These are phyloP conservation scores for Rhodotorula diobovata DNA, from an alignment of 768 basidiomycete genomes.

Conservation along the genomic window DNA sequence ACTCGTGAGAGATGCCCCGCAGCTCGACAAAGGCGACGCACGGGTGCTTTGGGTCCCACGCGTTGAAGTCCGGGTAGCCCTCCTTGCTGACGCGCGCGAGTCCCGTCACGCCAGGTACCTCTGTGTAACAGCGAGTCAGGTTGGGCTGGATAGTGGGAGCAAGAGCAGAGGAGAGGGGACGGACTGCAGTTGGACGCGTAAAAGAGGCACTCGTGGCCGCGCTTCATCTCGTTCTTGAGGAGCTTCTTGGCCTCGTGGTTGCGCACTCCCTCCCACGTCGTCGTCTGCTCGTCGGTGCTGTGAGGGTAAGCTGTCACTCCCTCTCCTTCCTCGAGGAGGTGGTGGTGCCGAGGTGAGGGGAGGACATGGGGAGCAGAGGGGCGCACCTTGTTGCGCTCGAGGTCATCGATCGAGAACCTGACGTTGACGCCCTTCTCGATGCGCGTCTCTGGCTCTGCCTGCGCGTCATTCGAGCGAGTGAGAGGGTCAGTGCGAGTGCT, in stretches of 20 bases:
- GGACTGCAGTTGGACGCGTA: constrained; percentile 78
- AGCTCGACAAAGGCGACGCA: neutral
- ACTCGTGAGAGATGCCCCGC: too few relatives aligned
- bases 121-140: neutral
- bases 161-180: neutral
- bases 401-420: constrained; percentile 85
- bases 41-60: constrained; percentile 45
- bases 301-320: neutral
- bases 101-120: constrained; percentile 63
- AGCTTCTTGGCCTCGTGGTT: constrained; percentile 40
- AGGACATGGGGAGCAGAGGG: too few relatives aligned
- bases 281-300: neutral
- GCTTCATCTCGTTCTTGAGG: constrained; percentile 35
- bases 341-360: neutral
- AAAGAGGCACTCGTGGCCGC: constrained; percentile 46
- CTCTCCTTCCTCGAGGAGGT: neutral
- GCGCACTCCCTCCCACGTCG: constrained; percentile 34
- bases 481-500: neutral
- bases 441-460: constrained; percentile 53
- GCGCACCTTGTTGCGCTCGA: constrained; percentile 55
- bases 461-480: neutral
- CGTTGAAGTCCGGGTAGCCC: constrained; percentile 80
- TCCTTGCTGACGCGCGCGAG: constrained; percentile 78
- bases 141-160: neutral
- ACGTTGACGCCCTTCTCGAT: constrained; percentile 72